Evolutionary conservation across 805 yeast genomes (phyloP).

Genomic region (Kuraishia hungarica): DNA sequence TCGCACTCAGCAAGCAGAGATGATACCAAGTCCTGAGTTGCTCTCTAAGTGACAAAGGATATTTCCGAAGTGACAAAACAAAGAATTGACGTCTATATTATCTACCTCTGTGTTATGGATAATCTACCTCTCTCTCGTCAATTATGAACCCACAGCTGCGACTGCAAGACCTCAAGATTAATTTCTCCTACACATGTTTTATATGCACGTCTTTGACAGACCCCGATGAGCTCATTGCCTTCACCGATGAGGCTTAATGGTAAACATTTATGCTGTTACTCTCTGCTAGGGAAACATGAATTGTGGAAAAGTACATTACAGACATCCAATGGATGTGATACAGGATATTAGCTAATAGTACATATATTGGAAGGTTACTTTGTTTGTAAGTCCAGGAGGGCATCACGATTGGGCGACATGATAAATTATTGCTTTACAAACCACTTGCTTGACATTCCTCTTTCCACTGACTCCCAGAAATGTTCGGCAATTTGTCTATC

Average conservation of each 20-base stretch:
- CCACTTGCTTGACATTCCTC: conserved; percentile 61
- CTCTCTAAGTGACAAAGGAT: neutral
- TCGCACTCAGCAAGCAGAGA: neutral
- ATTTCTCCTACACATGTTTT: neutral
- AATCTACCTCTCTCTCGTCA: too few species aligned
- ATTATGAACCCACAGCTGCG: neutral
- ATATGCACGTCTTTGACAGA: neutral
- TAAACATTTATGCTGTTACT: too few species aligned
- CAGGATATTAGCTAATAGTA: too few species aligned
- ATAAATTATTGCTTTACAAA: conserved; percentile 21
- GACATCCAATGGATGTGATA: too few species aligned
- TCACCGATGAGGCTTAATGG: neutral
- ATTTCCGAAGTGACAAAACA: too few species aligned
- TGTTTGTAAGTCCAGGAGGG: too few species aligned
- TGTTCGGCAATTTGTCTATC: conserved; percentile 81
- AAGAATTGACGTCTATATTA: too few species aligned
- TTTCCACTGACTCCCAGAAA: conserved; percentile 81
- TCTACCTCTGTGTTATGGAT: too few species aligned
- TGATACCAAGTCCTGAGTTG: neutral
- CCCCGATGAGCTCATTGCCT: neutral
- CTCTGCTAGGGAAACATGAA: too few species aligned
- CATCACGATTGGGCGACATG: too few species aligned
- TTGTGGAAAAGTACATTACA: too few species aligned
- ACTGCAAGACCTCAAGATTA: neutral
- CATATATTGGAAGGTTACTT: neutral